A percentile compares a stretch with the other conserved stretches of the same genome.
Evolutionary conservation across 1,139 yeast genomes (phyloP).

Genomic region (Scheffersomyces cryptocercus): DNA sequence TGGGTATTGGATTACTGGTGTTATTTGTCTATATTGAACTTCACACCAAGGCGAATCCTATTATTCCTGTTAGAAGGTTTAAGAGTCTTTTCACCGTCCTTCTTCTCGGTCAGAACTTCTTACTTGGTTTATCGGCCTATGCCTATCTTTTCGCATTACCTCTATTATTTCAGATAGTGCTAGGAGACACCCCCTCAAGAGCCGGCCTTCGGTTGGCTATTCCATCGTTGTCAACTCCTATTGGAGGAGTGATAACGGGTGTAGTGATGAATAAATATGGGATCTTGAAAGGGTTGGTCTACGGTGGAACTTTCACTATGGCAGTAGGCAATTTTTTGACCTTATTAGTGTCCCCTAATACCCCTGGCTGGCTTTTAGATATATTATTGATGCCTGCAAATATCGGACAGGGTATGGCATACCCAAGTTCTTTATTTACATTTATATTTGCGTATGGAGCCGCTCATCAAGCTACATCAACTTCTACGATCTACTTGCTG

Average conservation of each 20-base stretch:
- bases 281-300: slow-evolving; percentile 20
- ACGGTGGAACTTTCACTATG: slow-evolving; percentile 31
- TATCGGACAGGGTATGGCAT: slow-evolving; percentile 41
- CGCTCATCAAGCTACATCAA: slow-evolving; percentile 34
- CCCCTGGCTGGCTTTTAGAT: slow-evolving; percentile 24
- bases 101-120: slow-evolving; percentile 27
- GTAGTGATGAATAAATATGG: slow-evolving; percentile 28
- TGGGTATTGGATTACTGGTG: slow-evolving; percentile 13
- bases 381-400: slow-evolving; percentile 36
- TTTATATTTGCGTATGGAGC: slow-evolving; percentile 36
- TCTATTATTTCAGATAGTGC: slow-evolving; percentile 34
- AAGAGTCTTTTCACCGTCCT: slow-evolving; percentile 23
- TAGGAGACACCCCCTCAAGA: slow-evolving; percentile 26
- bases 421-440: slow-evolving; percentile 38
- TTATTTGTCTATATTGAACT: slow-evolving; percentile 22
- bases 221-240: slow-evolving; percentile 39
- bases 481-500: slow-evolving; percentile 38
- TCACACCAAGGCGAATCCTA: slow-evolving; percentile 32
- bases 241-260: slow-evolving; percentile 42
- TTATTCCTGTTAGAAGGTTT: slow-evolving; percentile 34
- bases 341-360: slow-evolving; percentile 20
- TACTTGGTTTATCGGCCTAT: slow-evolving; percentile 38
- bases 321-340: slow-evolving; percentile 33
- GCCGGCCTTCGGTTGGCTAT: slow-evolving; percentile 36
- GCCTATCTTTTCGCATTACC: slow-evolving; percentile 43